Base-by-base conservation (phyloP, 352 stramenopile species). In the Phytophthora sp. region DNA sequence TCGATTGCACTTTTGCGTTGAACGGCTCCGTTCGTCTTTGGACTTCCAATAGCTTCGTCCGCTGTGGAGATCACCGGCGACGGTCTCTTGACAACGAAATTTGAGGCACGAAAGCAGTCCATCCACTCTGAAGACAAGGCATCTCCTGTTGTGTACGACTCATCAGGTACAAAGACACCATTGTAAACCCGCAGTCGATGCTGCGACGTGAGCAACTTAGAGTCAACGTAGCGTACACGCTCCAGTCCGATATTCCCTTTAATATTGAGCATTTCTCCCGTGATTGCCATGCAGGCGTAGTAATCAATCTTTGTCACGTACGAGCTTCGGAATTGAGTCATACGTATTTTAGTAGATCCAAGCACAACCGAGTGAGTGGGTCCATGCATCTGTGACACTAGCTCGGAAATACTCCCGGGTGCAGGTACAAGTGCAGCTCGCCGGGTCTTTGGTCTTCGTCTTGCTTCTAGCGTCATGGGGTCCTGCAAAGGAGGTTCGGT, bases 251-350 rank as follows among this genome's bases (percentile, higher is more conserved):
- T 85, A 42, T 93, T 93, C 2, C 84, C 86, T 58, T 93, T 95
- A 60, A 93, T 80, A 45, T 95, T 93, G 55, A 93, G 88, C 66
- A 91, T 80, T 51, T 95, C 86, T 7, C 84, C 84, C 0, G 74
- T 82, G 26, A 93, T 79, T 11, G 83, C 81, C 84, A 95, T 91
- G 46, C 84, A 93, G 0, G 86, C 85, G 51, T 93, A 93, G 39
- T 93, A 90, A 62, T 95, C 86, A 23, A 91, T 83, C 59, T 93
- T 95, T 5, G 86, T 93, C 24, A 93, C 83, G 46, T 90, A 93
- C n/a, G 84, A 82, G 24, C 82, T 92, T 53, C 82, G 84, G 38
- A 95, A 95, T 44, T 92, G 84, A 7, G 83, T 82, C 73, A 95
- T 82, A 3, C 83, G 84, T 30, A 95, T 84, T 46, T 86, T 90